Conservation (phyloP, 176 grass and related monocot species). For the Aegilops bicornis region DNA sequence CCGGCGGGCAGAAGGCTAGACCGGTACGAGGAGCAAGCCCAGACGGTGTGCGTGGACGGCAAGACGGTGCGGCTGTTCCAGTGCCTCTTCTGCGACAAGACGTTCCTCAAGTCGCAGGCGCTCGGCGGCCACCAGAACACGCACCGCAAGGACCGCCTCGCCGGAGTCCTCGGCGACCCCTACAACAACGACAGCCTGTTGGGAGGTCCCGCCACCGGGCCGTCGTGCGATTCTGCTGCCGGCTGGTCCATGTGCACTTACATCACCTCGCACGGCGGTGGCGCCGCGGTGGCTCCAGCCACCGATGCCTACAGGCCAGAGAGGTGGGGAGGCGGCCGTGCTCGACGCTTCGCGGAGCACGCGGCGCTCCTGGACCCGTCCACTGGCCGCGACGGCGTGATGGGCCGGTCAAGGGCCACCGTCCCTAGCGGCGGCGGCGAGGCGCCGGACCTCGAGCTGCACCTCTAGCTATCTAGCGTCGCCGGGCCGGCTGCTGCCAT, state of each 20-base stretch:
- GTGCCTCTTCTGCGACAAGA: constrained; percentile 98
- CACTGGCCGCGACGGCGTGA: neutral
- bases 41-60: neutral
- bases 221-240: neutral
- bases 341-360: neutral
- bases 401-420: neutral
- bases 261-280: neutral
- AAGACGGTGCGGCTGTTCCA: constrained; percentile 60
- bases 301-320: neutral
- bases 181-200: neutral
- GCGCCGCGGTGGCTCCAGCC: neutral
- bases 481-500: neutral
- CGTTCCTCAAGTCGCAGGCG: constrained; percentile 91
- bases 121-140: constrained; percentile 92
- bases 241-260: neutral
- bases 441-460: constrained; percentile 45
- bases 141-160: constrained; percentile 73
- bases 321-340: neutral
- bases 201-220: neutral
- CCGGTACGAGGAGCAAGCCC: neutral
- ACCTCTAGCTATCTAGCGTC: constrained; percentile 7
- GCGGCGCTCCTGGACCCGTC: neutral
- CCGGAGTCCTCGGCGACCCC: neutral
- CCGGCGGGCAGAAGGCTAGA: neutral
- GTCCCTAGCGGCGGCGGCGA: neutral